Evolutionary conservation across 1,284 basidiomycete genomes (phyloP).

Genomic region (Pyrrhoderma noxium): DNA sequence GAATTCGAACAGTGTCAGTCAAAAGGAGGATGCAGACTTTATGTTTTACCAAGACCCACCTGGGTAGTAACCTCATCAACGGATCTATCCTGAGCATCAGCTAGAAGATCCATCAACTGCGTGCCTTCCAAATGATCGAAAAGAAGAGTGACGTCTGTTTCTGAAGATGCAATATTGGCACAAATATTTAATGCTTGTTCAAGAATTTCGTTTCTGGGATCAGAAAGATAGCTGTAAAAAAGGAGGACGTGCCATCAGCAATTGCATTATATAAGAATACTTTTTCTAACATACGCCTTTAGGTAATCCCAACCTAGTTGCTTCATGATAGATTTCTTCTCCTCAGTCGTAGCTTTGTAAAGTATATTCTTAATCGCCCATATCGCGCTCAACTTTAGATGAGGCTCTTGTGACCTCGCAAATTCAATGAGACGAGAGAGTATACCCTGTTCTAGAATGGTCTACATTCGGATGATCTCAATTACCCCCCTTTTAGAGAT

Average conservation of each 20-base stretch:
- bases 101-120: slow-evolving; percentile 38
- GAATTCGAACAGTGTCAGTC: neutral
- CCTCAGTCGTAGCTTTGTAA: slow-evolving; percentile 48
- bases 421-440: slow-evolving; percentile 57
- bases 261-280: too few species aligned
- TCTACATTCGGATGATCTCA: slow-evolving; percentile 28
- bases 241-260: neutral
- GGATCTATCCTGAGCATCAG: slow-evolving; percentile 38
- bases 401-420: slow-evolving; percentile 43
- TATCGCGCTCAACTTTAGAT: slow-evolving; percentile 58
- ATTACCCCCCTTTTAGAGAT: neutral
- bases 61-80: slow-evolving; percentile 48
- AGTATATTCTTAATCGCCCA: slow-evolving; percentile 81
- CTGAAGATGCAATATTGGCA: slow-evolving; percentile 46
- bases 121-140: slow-evolving; percentile 44
- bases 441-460: slow-evolving; percentile 55
- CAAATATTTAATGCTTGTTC: slow-evolving; percentile 63
- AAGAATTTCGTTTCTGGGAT: slow-evolving; percentile 45
- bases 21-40: too few species aligned
- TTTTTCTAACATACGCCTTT: slow-evolving; percentile 36
- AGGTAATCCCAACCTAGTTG: slow-evolving; percentile 57
- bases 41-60: slow-evolving; percentile 27
- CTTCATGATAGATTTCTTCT: slow-evolving; percentile 59
- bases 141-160: slow-evolving; percentile 52
- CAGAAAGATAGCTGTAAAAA: slow-evolving; percentile 37